Percentiles rank a stretch among this genome's conserved stretches.
Conservation (phyloP, 108 stramenopile genomes). For the Skeletonema costatum region DNA sequence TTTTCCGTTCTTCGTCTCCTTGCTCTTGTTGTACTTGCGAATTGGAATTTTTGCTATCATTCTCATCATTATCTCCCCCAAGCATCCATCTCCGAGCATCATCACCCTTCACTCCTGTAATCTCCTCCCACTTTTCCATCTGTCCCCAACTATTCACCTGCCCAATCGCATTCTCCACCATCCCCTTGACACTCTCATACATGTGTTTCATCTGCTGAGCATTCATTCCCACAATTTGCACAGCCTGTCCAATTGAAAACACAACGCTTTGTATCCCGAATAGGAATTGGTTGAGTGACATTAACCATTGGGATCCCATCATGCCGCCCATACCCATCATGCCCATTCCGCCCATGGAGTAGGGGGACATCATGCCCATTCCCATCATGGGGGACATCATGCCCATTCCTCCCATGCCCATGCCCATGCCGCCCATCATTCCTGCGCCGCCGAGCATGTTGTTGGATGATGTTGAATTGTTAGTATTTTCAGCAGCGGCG, state of each 20-base stretch:
- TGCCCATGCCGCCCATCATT: slow-evolving; percentile 22
- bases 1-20: slow-evolving; percentile 48
- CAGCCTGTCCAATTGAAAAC: slow-evolving; percentile 81
- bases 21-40: background rate
- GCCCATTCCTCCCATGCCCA: slow-evolving; percentile 14
- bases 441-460: background rate
- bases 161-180: slow-evolving; percentile 75
- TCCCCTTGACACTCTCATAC: slow-evolving; percentile 62
- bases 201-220: slow-evolving; percentile 76
- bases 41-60: background rate
- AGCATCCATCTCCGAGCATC: slow-evolving; percentile 59
- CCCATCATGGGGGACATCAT: slow-evolving; percentile 17
- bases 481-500: background rate
- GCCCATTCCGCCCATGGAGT: slow-evolving; percentile 24
- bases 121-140: slow-evolving; percentile 37
- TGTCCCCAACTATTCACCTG: slow-evolving; percentile 66
- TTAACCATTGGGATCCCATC: slow-evolving; percentile 46
- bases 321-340: slow-evolving; percentile 53
- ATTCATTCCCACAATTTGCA: slow-evolving; percentile 86
- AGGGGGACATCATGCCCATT: slow-evolving; percentile 21
- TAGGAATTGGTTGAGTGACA: slow-evolving; percentile 68
- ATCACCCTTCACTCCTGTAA: slow-evolving; percentile 57
- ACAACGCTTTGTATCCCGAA: slow-evolving; percentile 80
- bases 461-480: background rate
- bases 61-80: slow-evolving; percentile 36